Evolutionary conservation across 2,329 filamentous ascomycete genomes (phyloP).

Genomic region (Neonectria neomacrospora): DNA sequence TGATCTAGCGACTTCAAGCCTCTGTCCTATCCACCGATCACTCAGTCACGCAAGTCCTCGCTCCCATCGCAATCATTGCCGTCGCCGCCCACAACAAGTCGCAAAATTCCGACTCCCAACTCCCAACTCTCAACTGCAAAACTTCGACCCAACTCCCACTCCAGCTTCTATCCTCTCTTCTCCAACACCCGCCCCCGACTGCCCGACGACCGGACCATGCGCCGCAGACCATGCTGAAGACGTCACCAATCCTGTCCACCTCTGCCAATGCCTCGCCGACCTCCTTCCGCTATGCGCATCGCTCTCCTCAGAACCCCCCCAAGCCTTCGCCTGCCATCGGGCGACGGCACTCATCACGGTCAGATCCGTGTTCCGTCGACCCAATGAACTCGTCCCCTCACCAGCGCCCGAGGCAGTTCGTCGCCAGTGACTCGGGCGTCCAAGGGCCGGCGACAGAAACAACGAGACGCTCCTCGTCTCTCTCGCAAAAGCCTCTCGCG

Average conservation of each 20-base stretch:
- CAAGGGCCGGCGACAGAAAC: constrained; percentile 36
- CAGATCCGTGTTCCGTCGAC: constrained; percentile 35
- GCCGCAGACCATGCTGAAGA: constrained; percentile 68
- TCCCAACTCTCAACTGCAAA: constrained; percentile 30
- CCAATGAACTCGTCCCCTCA: constrained; percentile 45
- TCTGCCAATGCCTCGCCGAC: constrained; percentile 65
- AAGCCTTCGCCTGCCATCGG: constrained; percentile 42
- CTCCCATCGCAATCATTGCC: constrained; percentile 18
- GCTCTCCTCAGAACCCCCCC: constrained; percentile 42
- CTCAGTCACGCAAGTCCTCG: constrained; percentile 8
- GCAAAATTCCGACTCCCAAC: neutral
- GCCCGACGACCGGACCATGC: constrained; percentile 53
- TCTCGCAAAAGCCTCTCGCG: constrained; percentile 38
- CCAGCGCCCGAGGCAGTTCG: constrained; percentile 39
- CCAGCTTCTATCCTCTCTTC: constrained; percentile 27
- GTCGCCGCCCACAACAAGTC: constrained; percentile 1
- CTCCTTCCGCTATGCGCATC: constrained; percentile 53
- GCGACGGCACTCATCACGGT: constrained; percentile 43
- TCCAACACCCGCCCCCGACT: constrained; percentile 27
- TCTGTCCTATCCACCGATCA: constrained; percentile 18
- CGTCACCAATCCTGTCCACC: constrained; percentile 63
- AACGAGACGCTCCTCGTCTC: constrained; percentile 31
- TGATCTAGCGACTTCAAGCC: constrained; percentile 42
- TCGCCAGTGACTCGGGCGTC: constrained; percentile 38
- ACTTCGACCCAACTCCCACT: constrained; percentile 23